phyloP scores from a whole-genome alignment of 768 basidiomycete species.

The Phlebiopsis flavidoalba region DNA sequence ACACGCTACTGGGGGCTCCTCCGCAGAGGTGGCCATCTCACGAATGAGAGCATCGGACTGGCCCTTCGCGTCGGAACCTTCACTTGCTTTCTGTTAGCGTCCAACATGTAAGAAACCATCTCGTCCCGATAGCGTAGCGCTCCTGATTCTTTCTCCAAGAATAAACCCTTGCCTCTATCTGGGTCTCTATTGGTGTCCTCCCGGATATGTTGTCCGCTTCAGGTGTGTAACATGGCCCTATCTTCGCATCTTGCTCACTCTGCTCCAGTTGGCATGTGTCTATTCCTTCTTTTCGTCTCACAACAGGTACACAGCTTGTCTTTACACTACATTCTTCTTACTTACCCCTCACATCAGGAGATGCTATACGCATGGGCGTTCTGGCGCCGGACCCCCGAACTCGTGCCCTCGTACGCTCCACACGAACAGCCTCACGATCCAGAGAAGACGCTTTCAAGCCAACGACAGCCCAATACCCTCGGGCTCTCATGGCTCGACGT shows the following conservation, averaged over 20 bases:
- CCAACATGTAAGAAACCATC: constrained; percentile 16
- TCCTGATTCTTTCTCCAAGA: not conserved
- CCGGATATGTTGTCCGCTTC: constrained; percentile 25
- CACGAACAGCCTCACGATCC: not conserved
- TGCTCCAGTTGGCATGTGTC: constrained; percentile 18
- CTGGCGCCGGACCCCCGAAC: not conserved
- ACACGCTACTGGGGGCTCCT: constrained; percentile 17
- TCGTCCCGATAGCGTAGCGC: not conserved
- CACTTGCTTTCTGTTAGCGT: constrained; percentile 18
- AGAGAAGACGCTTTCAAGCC: not conserved
- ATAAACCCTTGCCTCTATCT: constrained; percentile 10
- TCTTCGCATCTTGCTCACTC: not conserved
- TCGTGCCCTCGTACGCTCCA: not conserved
- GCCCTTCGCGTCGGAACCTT: constrained; percentile 19
- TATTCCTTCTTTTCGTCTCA: constrained; percentile 22
- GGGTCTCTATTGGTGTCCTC: constrained; percentile 10
- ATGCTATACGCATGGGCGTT: constrained; percentile 20
- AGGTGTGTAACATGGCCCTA: constrained; percentile 4
- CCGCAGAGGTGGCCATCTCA: constrained; percentile 9
- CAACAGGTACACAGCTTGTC: constrained; percentile 10
- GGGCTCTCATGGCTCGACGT: not conserved
- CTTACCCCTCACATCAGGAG: constrained; percentile 9
- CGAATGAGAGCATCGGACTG: constrained; percentile 15
- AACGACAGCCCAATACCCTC: not conserved
- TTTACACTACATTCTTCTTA: not conserved